Evolutionary conservation across 345 rosid genomes (phyloP).

Genomic region (Hibiscus mutabilis): DNA sequence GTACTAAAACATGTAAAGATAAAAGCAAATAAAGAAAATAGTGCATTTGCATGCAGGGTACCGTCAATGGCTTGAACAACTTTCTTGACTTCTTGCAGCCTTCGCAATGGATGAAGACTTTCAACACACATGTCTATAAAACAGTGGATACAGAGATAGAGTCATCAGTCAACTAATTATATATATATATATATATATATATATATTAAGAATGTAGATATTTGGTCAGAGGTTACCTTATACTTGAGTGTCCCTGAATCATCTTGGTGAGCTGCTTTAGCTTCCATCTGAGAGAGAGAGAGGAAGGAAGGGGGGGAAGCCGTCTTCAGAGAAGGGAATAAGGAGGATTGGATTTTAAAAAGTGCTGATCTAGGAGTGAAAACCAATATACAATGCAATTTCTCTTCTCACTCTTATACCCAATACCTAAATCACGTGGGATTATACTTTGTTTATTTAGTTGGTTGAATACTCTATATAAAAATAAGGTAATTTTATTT

Average conservation of each 20-base stretch:
- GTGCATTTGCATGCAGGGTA: slow-evolving; percentile 5
- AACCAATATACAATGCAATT: neutral
- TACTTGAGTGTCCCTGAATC: slow-evolving; percentile 29
- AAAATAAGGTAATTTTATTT: too few species aligned
- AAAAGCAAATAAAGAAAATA: neutral
- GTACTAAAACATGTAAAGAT: neutral
- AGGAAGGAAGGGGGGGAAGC: neutral
- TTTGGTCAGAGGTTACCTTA: slow-evolving; percentile 27
- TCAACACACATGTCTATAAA: slow-evolving; percentile 54
- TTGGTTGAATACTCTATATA: too few species aligned
- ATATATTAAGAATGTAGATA: neutral
- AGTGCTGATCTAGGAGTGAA: neutral
- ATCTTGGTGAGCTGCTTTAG: slow-evolving; percentile 28
- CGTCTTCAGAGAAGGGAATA: slow-evolving; percentile 4
- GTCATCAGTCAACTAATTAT: neutral
- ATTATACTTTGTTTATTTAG: too few species aligned
- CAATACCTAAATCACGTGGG: too few species aligned
- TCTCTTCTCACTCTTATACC: too few species aligned
- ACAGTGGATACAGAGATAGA: neutral
- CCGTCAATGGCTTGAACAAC: slow-evolving; percentile 60
- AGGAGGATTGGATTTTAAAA: neutral
- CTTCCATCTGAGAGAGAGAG: slow-evolving; percentile 27
- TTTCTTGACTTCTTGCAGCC: slow-evolving; percentile 73
- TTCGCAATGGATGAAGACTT: slow-evolving; percentile 62
- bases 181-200: neutral